Conservation (phyloP, 2,329 filamentous ascomycete genomes). For the Geoglossum cookeanum region DNA sequence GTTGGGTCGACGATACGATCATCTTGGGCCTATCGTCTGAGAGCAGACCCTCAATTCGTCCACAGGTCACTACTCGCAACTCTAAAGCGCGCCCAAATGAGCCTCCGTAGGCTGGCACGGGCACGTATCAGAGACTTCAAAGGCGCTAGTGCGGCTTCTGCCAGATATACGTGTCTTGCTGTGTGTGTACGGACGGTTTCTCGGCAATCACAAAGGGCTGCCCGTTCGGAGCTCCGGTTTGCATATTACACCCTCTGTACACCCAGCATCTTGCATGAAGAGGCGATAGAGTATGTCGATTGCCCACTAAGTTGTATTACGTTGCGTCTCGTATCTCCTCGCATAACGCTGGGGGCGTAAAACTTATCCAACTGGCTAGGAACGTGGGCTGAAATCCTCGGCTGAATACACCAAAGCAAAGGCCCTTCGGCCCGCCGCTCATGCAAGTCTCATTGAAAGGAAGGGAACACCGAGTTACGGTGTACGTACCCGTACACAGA, state of each 20-base stretch:
- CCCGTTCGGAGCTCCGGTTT: not conserved
- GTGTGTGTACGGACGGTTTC: not conserved
- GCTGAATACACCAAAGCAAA: not conserved
- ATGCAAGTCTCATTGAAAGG: no score
- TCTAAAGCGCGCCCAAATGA: no score
- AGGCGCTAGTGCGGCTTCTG: not conserved
- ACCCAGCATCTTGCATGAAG: not conserved
- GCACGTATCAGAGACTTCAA: not conserved
- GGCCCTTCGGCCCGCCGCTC: no score
- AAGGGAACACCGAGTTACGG: no score
- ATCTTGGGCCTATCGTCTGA: no score
- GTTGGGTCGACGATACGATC: no score
- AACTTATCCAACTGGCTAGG: not conserved
- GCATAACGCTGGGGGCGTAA: not conserved
- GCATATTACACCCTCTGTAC: not conserved
- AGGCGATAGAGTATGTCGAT: not conserved
- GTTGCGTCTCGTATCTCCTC: not conserved
- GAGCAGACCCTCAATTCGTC: no score
- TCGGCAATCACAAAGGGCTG: not conserved
- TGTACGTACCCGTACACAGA: no score
- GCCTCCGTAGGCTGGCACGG: no score
- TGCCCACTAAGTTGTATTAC: not conserved
- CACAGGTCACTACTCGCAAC: no score
- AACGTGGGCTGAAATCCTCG: not conserved
- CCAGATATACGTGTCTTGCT: not conserved